Base-by-base conservation (phyloP, 2,329 filamentous ascomycete species). In the Fusarium veterinarium region DNA sequence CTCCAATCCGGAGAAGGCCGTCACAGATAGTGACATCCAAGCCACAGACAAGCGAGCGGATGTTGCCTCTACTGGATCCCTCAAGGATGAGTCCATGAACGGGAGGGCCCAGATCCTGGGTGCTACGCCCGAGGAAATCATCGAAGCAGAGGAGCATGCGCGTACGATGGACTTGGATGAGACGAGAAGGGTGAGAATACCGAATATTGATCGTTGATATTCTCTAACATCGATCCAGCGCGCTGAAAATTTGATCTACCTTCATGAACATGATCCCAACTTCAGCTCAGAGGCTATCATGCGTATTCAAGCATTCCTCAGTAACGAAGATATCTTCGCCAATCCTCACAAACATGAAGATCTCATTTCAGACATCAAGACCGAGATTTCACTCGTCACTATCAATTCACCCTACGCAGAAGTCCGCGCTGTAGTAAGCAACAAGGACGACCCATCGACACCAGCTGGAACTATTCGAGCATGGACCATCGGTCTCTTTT, bases 371-470 rank as follows among this genome's bases (percentile, higher is more conserved):
- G 84, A 87, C 70, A 87, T 88, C 80, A 88, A 87, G 76, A 80
- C 87, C 4, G 85, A 88, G 74, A 83, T 85, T 1, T 84, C 86
- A 2, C 80, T 88, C 38, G 86, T 88, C 67, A 85, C 82, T 30
- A 86, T 85, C 73, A 86, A 88, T 77, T 87, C 85, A 14, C 88
- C 88, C 2, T 90, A 89, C 72, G 82, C 87, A 30, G 86, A 89
- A 75, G 86, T 88, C 9, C 85, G 87, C 23, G 84, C 87, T 13
- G 85, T 88, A 4, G 86, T 88, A 20, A 85, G 86, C 74, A 88
- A 89, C 72, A 84, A 86, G 38, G 88, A 90, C 70, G 84, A 88
- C 63, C 83, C 86, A 1, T 77, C 71, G 1, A 78, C 80, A 5
- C 87, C 87, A 84, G 87, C 81, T 76, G 89, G 53, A 2, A 90